Evolutionary conservation across 768 basidiomycete genomes (phyloP), one percentile per base, ranked within the genome.

Genomic region (Coprinopsis marcescibilis): DNA sequence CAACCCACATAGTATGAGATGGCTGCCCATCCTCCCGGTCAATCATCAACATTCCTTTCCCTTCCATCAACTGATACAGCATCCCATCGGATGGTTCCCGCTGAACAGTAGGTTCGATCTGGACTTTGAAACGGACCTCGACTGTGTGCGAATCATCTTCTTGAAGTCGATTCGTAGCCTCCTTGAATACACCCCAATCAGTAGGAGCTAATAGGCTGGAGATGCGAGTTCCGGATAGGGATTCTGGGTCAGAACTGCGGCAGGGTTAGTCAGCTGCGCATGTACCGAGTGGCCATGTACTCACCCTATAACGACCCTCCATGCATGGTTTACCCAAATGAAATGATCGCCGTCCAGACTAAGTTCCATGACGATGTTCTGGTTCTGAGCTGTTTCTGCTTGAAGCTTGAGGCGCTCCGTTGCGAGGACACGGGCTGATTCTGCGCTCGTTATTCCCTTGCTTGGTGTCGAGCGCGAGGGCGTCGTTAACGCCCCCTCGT

Each of bases 1-100:
- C 80, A 36, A 95, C 92, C 93, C 93, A 97, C 93, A 97, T 96
- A 12, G 94, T 95, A 64, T 97, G 96, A 13, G 92, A 89, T 12
- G 91, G 83, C 50, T 80, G 77, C 14, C 86, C 86, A 45, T 84
- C 85, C 60, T 92, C 81, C 25, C 93, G 82, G 69, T 97, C 94
- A 50, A 89, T 78, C 83, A 98, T 94, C 57, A 98, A 79, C 96
- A 99, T 97, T 14, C 96, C 96, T 61, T 95, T 95, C 24, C 89
- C 96, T 59, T 97, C 94, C 85, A 98, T 92, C 55, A 79, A 81
- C 62, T 90, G 87, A 63, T 80, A 89, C 23, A 85, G 71, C 5
- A 67, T 65, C 8, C 72, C 72, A 14, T 67, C 58, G 19, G 73
- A 70, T 20, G 77, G 73, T 33, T 87, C 85, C 35, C 70, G 69